Evolutionary conservation across 495 filamentous ascomycete species (phyloP).

Genomic region (Hypoxylon perforatum): DNA sequence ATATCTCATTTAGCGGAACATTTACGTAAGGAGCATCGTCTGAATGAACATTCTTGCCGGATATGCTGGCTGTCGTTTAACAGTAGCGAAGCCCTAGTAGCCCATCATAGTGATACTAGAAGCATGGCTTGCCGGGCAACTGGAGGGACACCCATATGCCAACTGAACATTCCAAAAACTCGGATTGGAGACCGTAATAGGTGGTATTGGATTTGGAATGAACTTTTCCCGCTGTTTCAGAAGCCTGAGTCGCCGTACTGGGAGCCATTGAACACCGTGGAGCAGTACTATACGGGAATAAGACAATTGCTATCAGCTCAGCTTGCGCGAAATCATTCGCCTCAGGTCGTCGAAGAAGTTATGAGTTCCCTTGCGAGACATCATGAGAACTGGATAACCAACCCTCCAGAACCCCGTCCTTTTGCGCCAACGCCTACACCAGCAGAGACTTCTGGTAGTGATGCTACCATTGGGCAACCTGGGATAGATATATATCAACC

Average conservation of each 20-base stretch:
- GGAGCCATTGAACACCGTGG: not conserved
- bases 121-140: not conserved
- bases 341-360: not conserved
- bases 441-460: not conserved
- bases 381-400: not conserved
- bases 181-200: slow-evolving; percentile 5
- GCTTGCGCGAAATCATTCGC: not conserved
- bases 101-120: not conserved
- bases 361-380: not conserved
- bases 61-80: slow-evolving; percentile 7
- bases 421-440: not conserved
- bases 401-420: slow-evolving; percentile 3
- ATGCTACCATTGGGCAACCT: not conserved
- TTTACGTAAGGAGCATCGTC: slow-evolving; percentile 3
- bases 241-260: slow-evolving; percentile 10
- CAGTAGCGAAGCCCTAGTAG: not conserved
- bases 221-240: slow-evolving; percentile 1
- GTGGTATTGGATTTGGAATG: slow-evolving; percentile 13
- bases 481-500: not conserved
- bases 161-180: not conserved
- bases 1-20: slow-evolving; percentile 10
- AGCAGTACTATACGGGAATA: not conserved
- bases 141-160: not conserved
- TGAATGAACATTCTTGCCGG: slow-evolving; percentile 3
- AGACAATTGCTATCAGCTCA: not conserved